A percentile compares a stretch with the other conserved stretches of the same genome.
phyloP scores from a whole-genome alignment of 2,329 filamentous ascomycete genomes.

The Sphaerostilbella broomeana region DNA sequence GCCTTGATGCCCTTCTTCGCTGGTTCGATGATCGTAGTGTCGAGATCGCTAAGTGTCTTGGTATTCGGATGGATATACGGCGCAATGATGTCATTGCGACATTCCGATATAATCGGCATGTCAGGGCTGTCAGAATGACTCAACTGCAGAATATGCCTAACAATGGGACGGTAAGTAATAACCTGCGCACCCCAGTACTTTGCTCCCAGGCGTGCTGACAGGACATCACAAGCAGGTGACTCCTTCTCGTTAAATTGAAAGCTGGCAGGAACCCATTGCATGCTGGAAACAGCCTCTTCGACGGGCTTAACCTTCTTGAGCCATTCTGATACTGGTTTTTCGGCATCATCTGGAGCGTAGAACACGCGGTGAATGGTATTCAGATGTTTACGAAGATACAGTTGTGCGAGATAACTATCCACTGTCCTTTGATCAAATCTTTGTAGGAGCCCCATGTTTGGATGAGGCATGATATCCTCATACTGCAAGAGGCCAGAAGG shows the following conservation, averaged over 20 bases:
- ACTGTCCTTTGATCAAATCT: conserved; percentile 42
- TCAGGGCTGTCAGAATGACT: conserved; percentile 28
- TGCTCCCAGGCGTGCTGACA: conserved; percentile 75
- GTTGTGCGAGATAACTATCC: conserved; percentile 54
- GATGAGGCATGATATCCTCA: conserved; percentile 60
- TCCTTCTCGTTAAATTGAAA: conserved; percentile 60
- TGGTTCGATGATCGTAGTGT: conserved; percentile 43
- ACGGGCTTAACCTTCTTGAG: conserved; percentile 42
- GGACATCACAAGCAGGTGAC: conserved; percentile 65
- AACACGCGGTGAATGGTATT: conserved; percentile 55
- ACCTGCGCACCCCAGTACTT: conserved; percentile 93
- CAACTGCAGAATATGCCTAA: conserved; percentile 49
- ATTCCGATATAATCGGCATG: conserved; percentile 26
- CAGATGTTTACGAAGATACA: conserved; percentile 57
- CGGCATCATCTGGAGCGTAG: conserved; percentile 39
- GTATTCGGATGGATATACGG: conserved; percentile 32
- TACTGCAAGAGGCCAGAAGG: conserved; percentile 54
- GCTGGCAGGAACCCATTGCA: conserved; percentile 41
- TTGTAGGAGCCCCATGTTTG: conserved; percentile 44
- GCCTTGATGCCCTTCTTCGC: conserved; percentile 61
- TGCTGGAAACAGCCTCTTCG: conserved; percentile 35
- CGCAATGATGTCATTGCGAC: conserved; percentile 29
- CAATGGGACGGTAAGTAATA: conserved; percentile 77
- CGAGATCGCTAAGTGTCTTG: conserved; percentile 33
- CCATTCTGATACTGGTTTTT: conserved; percentile 26